Evolutionary conservation across 129 eudicot species (phyloP).

Genomic region (Flaveria linearis): DNA sequence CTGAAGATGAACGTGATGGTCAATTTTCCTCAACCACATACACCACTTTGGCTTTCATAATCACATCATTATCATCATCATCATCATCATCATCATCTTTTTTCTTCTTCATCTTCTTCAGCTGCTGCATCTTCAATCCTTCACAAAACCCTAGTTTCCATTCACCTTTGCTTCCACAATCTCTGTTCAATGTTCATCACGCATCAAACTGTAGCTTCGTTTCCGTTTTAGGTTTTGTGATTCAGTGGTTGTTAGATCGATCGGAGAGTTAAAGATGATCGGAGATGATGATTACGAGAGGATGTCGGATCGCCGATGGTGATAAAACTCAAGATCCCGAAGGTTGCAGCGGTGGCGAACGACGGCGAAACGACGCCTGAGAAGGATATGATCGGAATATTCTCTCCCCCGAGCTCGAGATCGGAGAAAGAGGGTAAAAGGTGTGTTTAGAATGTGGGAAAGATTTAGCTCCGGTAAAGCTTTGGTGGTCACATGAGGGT

Average conservation of each 20-base stretch:
- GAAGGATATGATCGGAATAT: slow-evolving; percentile 8
- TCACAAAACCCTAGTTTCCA: no score
- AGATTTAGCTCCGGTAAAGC: slow-evolving; percentile 69
- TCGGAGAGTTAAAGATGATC: no score
- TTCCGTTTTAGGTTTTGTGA: no score
- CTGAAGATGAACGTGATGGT: slow-evolving; percentile 48
- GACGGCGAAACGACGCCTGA: background rate
- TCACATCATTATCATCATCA: no score
- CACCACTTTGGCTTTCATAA: no score
- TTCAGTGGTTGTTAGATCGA: no score
- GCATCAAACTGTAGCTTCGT: no score
- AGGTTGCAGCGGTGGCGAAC: background rate
- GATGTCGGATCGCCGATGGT: slow-evolving; percentile 18
- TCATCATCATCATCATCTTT: no score
- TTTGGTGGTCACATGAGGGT: slow-evolving; percentile 75
- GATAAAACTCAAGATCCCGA: slow-evolving; percentile 47
- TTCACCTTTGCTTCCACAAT: no score
- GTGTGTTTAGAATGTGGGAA: slow-evolving; percentile 51
- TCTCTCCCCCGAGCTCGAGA: background rate
- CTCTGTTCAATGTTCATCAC: no score
- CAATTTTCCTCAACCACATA: slow-evolving; percentile 37
- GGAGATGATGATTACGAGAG: background rate
- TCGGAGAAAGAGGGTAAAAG: slow-evolving; percentile 12
- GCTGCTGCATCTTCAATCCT: no score
- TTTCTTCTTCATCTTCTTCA: no score